Base-by-base conservation (phyloP, 2,329 filamentous ascomycete genomes). In the Alternaria conjuncta region DNA sequence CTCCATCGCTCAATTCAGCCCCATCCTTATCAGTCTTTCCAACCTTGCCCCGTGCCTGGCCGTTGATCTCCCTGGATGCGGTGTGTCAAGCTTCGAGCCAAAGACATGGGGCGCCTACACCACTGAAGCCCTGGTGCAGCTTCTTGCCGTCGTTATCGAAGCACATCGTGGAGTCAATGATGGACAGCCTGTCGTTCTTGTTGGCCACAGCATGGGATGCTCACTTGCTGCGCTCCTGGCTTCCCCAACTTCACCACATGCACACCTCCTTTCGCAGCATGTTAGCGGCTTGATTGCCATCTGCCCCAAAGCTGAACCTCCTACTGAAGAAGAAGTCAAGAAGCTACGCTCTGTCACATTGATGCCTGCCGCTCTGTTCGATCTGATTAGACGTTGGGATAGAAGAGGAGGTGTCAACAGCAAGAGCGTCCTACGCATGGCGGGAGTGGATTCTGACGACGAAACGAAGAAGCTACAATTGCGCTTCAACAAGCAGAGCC, bases 191-290 rank as follows among this genome's bases (percentile, higher is more conserved):
- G 86, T 97, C 13, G 86, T 97, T 20, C 79, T 97, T 28, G 88
- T 98, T 63, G 93, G 90, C 2, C 96, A 99, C 75, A 97, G 93
- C 77, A 91, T 97, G 88, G 96, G 96, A 7, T 94, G 92, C 62
- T 92, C 92, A 4, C 83, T 97, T 20, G 88, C 90, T 6, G 90
- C 92, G 25, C 82, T 90, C 15, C 83, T 98, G 55, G 90, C 93
- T 10, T 89, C 88, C 0, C 82, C 84, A 3, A 80, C 85, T 67
- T 88, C 86, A 2, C 80, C 85, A 1, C 82, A 89, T 62, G 82
- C 79, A 21, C 83, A 84, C 25, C 77, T 82, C 2, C 72, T 93
- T n/a, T 83, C 87, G 30, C 79, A 89, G 10, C 84, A 92, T 73
- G 86, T 96, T n/a, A 81, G 89, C 50, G 94, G 92, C 1, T 77